Conservation (phyloP, 805 yeast species). For the Saccharomycopsis babjevae region DNA sequence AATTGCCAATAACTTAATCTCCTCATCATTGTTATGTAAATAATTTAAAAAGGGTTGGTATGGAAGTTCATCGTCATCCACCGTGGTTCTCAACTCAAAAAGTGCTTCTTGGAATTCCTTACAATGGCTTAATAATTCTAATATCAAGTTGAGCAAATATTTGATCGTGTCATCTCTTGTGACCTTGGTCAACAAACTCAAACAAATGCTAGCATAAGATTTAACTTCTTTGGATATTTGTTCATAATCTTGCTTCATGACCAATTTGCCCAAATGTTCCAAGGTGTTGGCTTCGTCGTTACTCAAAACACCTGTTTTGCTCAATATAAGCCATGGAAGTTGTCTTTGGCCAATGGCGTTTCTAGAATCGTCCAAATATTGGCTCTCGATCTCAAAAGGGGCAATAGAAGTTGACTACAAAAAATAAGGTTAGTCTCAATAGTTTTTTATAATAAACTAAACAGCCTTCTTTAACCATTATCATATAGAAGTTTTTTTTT, state of each 20-base stretch:
- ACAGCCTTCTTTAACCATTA: no score
- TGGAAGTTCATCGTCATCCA: conserved; percentile 30
- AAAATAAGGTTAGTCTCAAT: not conserved
- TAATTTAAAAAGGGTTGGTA: conserved; percentile 43
- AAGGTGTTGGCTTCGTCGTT: conserved; percentile 54
- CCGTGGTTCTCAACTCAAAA: conserved; percentile 5
- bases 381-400: conserved; percentile 41
- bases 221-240: conserved; percentile 37
- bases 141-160: conserved; percentile 49
- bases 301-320: conserved; percentile 58
- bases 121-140: conserved; percentile 41
- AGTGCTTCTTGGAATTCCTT: conserved; percentile 11
- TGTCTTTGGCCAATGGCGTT: conserved; percentile 66
- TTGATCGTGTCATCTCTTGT: conserved; percentile 56
- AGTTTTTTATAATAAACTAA: no score
- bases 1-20: conserved; percentile 45
- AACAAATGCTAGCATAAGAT: conserved; percentile 43
- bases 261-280: conserved; percentile 27
- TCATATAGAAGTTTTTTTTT: no score
- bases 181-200: conserved; percentile 42
- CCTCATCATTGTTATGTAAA: conserved; percentile 45
- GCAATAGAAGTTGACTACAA: not conserved
- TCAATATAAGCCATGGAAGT: conserved; percentile 87
- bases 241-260: conserved; percentile 31
- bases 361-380: conserved; percentile 53